phyloP scores from a whole-genome alignment of 805 yeast genomes.

The Spathaspora sp. region DNA sequence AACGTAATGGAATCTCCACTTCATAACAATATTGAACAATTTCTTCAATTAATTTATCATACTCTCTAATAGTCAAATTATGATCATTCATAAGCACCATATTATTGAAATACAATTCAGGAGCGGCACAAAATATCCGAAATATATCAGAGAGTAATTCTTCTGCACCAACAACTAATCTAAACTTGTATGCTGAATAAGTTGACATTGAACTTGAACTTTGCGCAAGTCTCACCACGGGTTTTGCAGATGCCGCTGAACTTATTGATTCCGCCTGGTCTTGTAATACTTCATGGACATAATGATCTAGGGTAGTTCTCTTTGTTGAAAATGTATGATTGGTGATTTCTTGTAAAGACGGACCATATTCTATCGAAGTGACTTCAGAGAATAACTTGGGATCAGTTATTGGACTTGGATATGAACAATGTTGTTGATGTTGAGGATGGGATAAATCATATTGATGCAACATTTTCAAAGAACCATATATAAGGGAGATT shows the following conservation, averaged over 20 bases:
- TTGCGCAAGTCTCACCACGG: neutral
- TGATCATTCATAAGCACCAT: slow-evolving; percentile 17
- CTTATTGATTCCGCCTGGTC: too few relatives aligned
- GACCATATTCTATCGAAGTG: slow-evolving; percentile 1
- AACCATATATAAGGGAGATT: slow-evolving; percentile 22
- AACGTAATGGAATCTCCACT: slow-evolving; percentile 15
- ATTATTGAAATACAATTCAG: slow-evolving; percentile 32
- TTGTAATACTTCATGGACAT: slow-evolving; percentile 8
- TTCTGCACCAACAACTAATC: slow-evolving; percentile 16
- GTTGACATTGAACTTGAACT: slow-evolving; percentile 3
- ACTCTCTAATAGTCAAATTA: slow-evolving; percentile 9
- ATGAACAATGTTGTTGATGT: neutral
- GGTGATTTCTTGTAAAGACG: neutral
- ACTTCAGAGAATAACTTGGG: slow-evolving; percentile 13
- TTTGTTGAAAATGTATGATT: slow-evolving; percentile 1
- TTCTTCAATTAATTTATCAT: slow-evolving; percentile 11
- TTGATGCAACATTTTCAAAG: slow-evolving; percentile 20
- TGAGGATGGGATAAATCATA: slow-evolving; percentile 11
- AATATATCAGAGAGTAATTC: slow-evolving; percentile 30
- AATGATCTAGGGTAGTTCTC: slow-evolving; percentile 17
- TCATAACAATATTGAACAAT: slow-evolving; percentile 20
- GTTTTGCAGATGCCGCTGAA: neutral
- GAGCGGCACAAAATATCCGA: slow-evolving; percentile 27
- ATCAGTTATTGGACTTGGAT: slow-evolving; percentile 4
- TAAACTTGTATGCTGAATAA: slow-evolving; percentile 3